Conservation (phyloP, 768 basidiomycete species). For the Clitopilus hobsonii region DNA sequence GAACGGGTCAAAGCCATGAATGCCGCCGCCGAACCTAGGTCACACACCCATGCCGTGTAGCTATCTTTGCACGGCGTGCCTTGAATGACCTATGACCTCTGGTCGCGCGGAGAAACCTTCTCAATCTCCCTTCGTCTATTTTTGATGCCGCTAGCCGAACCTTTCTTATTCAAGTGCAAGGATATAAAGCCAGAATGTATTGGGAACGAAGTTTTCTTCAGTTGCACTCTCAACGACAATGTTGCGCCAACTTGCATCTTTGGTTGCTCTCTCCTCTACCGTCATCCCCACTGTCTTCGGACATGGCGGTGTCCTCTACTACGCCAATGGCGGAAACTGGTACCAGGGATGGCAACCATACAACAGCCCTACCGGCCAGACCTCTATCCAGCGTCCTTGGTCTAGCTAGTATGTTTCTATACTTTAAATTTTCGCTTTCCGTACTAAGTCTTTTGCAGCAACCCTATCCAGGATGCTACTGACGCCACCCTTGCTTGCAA, state of each 20-base stretch:
- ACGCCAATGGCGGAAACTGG: constrained; percentile 30
- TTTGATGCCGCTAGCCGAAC: background rate
- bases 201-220: background rate
- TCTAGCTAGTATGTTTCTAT: constrained; percentile 29
- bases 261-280: constrained; percentile 19
- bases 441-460: constrained; percentile 16
- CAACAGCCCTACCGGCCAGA: constrained; percentile 36
- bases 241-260: constrained; percentile 23
- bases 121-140: background rate
- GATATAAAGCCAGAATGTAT: background rate
- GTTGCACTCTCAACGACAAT: constrained; percentile 11
- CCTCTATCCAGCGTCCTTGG: constrained; percentile 40
- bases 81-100: background rate
- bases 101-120: background rate
- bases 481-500: constrained; percentile 39
- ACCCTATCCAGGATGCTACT: constrained; percentile 35
- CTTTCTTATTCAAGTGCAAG: background rate
- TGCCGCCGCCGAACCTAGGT: background rate
- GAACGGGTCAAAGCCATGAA: background rate
- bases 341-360: constrained; percentile 41
- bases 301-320: constrained; percentile 42
- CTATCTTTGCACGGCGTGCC: background rate
- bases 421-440: background rate
- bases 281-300: constrained; percentile 24
- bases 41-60: background rate